Evolutionary conservation across 2,329 filamentous ascomycete species (phyloP).

Genomic region (Shiraia sp.): DNA sequence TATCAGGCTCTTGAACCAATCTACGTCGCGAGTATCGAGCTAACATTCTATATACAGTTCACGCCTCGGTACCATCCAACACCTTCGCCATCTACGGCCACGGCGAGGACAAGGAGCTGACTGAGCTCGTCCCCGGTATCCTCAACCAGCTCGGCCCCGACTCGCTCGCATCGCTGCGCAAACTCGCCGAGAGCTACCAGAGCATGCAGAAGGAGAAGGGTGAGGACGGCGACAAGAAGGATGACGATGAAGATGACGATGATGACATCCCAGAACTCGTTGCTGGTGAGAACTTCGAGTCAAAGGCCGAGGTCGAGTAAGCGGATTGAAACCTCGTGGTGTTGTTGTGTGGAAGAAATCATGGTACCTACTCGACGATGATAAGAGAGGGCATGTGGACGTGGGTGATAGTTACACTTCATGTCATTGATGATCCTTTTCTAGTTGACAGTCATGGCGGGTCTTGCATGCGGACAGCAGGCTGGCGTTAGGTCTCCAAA

Average conservation of each 20-base stretch:
- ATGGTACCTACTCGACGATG: constrained; percentile 20
- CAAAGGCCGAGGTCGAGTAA: constrained; percentile 83
- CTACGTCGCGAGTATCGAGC: no score
- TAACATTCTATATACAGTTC: constrained; percentile 63
- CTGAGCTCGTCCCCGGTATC: constrained; percentile 97
- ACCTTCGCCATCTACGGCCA: constrained; percentile 99
- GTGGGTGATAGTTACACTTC: constrained; percentile 19
- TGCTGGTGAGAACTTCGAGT: constrained; percentile 97
- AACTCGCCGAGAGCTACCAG: constrained; percentile 99
- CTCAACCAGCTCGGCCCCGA: constrained; percentile 99
- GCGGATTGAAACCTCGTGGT: constrained; percentile 11
- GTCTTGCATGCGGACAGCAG: constrained; percentile 36
- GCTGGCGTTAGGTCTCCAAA: constrained; percentile 40
- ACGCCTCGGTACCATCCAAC: constrained; percentile 96
- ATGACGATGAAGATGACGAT: constrained; percentile 62
- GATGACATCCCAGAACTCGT: constrained; percentile 97
- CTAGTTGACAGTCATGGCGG: constrained; percentile 31
- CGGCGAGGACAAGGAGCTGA: constrained; percentile 99
- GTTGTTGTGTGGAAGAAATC: constrained; percentile 14
- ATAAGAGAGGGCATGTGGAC: constrained; percentile 28
- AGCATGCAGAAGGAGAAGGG: constrained; percentile 94
- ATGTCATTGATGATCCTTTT: constrained; percentile 18
- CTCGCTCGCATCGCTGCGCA: constrained; percentile 94
- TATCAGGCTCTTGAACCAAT: no score
- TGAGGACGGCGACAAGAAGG: constrained; percentile 73